Conservation (phyloP, 1,284 basidiomycete genomes). For the Albatrellus sp. region DNA sequence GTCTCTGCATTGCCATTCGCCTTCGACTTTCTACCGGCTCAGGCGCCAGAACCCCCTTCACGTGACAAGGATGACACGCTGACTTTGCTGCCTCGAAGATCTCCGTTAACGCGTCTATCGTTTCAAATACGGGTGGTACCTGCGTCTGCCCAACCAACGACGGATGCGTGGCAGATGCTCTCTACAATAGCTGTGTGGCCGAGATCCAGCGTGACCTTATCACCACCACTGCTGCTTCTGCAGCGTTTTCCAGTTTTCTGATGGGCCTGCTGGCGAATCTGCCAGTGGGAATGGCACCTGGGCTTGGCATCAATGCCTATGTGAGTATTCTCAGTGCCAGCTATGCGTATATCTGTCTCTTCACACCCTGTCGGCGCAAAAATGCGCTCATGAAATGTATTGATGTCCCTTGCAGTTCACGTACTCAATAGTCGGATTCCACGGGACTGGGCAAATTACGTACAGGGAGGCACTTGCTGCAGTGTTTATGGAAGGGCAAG, state of each 20-base stretch:
- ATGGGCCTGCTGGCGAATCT: constrained; percentile 83
- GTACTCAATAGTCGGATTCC: constrained; percentile 79
- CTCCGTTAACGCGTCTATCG: constrained; percentile 73
- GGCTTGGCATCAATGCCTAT: constrained; percentile 76
- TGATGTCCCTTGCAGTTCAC: constrained; percentile 44
- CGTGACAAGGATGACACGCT: background rate
- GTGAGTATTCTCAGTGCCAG: constrained; percentile 26
- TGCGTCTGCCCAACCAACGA: constrained; percentile 57
- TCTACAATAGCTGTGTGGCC: constrained; percentile 55
- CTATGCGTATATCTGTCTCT: too few species aligned
- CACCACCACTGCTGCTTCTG: constrained; percentile 68
- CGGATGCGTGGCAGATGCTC: constrained; percentile 40
- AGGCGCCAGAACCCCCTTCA: too few species aligned
- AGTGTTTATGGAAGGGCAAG: constrained; percentile 76
- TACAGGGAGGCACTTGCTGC: constrained; percentile 81
- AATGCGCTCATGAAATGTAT: background rate
- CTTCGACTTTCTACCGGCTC: background rate
- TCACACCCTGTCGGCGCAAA: background rate
- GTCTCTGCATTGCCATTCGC: background rate
- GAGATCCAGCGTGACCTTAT: constrained; percentile 65
- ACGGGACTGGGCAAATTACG: constrained; percentile 64
- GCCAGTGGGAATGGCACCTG: constrained; percentile 72
- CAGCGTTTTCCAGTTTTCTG: constrained; percentile 64
- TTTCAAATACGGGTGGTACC: constrained; percentile 69
- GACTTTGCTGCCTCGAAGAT: constrained; percentile 32